Conservation (phyloP, 345 rosid species). For the Triadica sebifera region DNA sequence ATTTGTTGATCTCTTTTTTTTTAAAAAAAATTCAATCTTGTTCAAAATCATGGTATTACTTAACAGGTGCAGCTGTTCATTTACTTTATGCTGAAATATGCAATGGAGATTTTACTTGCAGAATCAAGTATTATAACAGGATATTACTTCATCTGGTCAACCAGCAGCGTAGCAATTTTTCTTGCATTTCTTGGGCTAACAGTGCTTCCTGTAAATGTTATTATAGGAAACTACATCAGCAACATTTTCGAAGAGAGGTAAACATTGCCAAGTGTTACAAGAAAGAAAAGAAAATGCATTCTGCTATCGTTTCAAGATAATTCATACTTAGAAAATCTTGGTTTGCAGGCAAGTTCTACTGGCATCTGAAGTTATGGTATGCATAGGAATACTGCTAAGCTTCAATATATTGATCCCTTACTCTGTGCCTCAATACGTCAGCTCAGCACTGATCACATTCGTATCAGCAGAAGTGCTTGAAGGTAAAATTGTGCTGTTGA, state of each 20-base stretch:
- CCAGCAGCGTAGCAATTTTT: slow-evolving; percentile 75
- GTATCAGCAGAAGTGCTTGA: slow-evolving; percentile 63
- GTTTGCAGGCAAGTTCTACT: slow-evolving; percentile 82
- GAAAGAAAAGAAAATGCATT: neutral
- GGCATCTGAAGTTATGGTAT: slow-evolving; percentile 68
- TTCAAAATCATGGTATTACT: neutral
- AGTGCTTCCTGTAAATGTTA: slow-evolving; percentile 79
- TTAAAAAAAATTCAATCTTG: no score
- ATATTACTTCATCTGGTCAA: slow-evolving; percentile 80
- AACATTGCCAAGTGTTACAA: neutral
- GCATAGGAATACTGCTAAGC: slow-evolving; percentile 52
- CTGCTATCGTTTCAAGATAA: neutral
- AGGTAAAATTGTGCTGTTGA: slow-evolving; percentile 27
- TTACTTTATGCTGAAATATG: slow-evolving; percentile 95
- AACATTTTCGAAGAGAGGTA: slow-evolving; percentile 98
- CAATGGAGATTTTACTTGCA: slow-evolving; percentile 81
- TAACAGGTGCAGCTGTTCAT: slow-evolving; percentile 80
- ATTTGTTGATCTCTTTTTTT: no score
- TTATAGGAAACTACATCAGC: slow-evolving; percentile 91
- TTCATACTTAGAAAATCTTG: slow-evolving; percentile 2
- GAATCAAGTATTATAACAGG: slow-evolving; percentile 90
- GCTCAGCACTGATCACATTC: slow-evolving; percentile 48
- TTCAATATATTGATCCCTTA: slow-evolving; percentile 46
- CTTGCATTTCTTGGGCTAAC: slow-evolving; percentile 87
- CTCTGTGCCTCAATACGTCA: slow-evolving; percentile 47